These are phyloP conservation scores for Penicillium riverlandense DNA, from an alignment of 495 filamentous ascomycete species.

Conservation along the genomic window DNA sequence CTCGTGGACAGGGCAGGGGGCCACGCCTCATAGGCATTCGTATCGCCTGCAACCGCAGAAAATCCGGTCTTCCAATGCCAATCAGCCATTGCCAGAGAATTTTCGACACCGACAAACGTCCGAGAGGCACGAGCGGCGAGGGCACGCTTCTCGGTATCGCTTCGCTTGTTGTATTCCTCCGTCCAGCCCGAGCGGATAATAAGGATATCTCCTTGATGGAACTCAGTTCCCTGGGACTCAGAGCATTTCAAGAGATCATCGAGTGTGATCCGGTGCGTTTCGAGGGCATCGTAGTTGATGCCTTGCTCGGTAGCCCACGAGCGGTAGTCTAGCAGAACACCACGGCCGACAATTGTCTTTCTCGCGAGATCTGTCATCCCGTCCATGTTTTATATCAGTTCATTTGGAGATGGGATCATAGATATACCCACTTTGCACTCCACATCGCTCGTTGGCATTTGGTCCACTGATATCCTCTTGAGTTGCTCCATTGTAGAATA, in stretches of 20 bases:
- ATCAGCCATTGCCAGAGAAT: conserved; percentile 27
- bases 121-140: background rate
- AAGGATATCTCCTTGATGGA: background rate
- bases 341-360: background rate
- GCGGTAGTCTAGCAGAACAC: background rate
- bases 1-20: no score
- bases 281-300: no score
- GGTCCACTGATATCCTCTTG: no score
- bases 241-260: no score
- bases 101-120: conserved; percentile 18
- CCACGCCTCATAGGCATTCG: conserved; percentile 31
- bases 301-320: background rate
- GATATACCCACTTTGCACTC: no score
- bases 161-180: background rate
- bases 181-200: background rate
- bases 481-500: no score
- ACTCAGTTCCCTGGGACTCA: background rate
- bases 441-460: no score
- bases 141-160: background rate
- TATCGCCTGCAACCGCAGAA: conserved; percentile 46
- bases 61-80: conserved; percentile 46
- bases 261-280: no score
- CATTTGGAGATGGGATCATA: no score
- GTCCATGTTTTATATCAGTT: no score
- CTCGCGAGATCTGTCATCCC: background rate